A percentile compares a stretch with the other conserved stretches of the same genome.
Evolutionary conservation across 2,329 filamentous ascomycete genomes (phyloP).

Genomic region (Arthrobotrys conoides): DNA sequence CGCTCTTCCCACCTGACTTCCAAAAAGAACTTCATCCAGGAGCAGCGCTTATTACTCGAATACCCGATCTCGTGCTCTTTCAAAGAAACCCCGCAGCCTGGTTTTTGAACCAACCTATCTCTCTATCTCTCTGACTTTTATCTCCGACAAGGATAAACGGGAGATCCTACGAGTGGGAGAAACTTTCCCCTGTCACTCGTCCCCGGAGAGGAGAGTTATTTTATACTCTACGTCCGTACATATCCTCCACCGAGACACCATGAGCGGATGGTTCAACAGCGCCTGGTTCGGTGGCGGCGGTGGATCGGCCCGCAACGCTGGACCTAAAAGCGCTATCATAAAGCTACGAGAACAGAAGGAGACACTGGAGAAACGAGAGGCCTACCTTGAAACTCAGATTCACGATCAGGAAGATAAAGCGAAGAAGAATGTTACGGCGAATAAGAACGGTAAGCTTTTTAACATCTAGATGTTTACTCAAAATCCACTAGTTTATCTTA

Average conservation of each 20-base stretch:
- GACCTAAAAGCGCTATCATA: slow-evolving; percentile 96
- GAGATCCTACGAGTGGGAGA: slow-evolving; percentile 25
- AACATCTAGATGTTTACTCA: slow-evolving; percentile 64
- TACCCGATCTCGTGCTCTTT: slow-evolving; percentile 15
- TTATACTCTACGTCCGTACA: background rate
- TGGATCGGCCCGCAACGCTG: slow-evolving; percentile 85
- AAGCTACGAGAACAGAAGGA: slow-evolving; percentile 88
- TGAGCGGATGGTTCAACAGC: slow-evolving; percentile 44
- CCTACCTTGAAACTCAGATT: slow-evolving; percentile 90
- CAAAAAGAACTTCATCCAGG: background rate
- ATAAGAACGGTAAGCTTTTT: slow-evolving; percentile 81
- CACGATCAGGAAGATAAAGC: slow-evolving; percentile 91
- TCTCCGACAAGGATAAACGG: slow-evolving; percentile 6
- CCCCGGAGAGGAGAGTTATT: slow-evolving; percentile 12
- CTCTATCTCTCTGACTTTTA: background rate
- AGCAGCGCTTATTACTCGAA: slow-evolving; percentile 16
- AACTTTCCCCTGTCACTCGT: background rate
- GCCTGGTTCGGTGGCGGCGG: slow-evolving; percentile 83
- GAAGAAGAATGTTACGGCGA: slow-evolving; percentile 86
- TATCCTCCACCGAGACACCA: slow-evolving; percentile 25
- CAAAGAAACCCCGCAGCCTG: background rate
- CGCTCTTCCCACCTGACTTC: background rate
- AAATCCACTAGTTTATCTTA: background rate
- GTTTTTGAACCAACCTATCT: background rate
- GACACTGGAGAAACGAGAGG: slow-evolving; percentile 97